phyloP scores from a whole-genome alignment of 129 eudicot genomes.

The Glebionis coronaria region DNA sequence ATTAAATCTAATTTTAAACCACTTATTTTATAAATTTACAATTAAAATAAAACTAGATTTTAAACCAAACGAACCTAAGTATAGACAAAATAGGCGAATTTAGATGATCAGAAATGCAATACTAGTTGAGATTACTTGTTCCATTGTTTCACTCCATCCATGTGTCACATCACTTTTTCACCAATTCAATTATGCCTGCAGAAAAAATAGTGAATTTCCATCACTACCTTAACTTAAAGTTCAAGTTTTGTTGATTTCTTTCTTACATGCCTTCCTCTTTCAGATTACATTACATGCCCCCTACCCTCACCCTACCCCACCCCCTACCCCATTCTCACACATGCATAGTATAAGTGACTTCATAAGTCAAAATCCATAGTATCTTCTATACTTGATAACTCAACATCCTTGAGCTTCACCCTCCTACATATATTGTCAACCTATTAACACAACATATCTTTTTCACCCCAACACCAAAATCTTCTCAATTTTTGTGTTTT shows the following conservation, averaged over 20 bases:
- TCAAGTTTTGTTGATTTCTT: slow-evolving; percentile 39
- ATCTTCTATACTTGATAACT: slow-evolving; percentile 37
- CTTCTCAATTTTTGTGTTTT: slow-evolving; percentile 11
- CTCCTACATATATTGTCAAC: slow-evolving; percentile 36
- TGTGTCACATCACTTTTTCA: slow-evolving; percentile 29
- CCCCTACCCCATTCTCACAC: slow-evolving; percentile 19
- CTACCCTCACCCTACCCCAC: slow-evolving; percentile 13
- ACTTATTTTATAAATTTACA: too few relatives aligned
- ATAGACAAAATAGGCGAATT: too few relatives aligned
- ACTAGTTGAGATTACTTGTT: slow-evolving; percentile 23
- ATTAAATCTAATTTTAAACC: too few relatives aligned
- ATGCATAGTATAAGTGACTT: slow-evolving; percentile 24
- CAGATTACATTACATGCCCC: slow-evolving; percentile 21
- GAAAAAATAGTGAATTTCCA: slow-evolving; percentile 33
- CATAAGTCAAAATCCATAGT: slow-evolving; percentile 31
- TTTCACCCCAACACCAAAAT: slow-evolving; percentile 16
- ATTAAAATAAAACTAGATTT: too few relatives aligned
- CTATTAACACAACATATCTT: slow-evolving; percentile 31
- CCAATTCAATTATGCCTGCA: slow-evolving; percentile 38
- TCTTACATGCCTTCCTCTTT: slow-evolving; percentile 39
- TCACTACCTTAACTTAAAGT: slow-evolving; percentile 39
- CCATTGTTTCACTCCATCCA: slow-evolving; percentile 25
- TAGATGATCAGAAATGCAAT: neutral
- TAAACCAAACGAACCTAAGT: too few relatives aligned
- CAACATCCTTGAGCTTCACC: slow-evolving; percentile 40